phyloP scores from a whole-genome alignment of 2,329 filamentous ascomycete genomes.

The Colletotrichum liaoningense region DNA sequence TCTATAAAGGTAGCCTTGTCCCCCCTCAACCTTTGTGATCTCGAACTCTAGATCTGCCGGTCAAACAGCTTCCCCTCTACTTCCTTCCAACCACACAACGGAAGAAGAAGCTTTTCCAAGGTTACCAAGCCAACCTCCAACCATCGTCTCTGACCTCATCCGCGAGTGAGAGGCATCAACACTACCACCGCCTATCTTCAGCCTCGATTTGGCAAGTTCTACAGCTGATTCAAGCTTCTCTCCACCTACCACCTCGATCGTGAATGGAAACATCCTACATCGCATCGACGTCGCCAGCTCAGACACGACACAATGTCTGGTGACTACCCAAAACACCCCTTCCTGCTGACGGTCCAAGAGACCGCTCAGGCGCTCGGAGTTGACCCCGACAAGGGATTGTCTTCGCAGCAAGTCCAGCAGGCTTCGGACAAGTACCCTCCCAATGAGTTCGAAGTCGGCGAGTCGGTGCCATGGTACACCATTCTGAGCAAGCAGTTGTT shows the following conservation, averaged over 20 bases:
- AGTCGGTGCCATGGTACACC: constrained; percentile 76
- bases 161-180: neutral
- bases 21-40: constrained; percentile 3
- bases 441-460: constrained; percentile 78
- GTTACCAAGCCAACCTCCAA: constrained; percentile 24
- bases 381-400: constrained; percentile 75
- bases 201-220: neutral
- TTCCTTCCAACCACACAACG: constrained; percentile 14
- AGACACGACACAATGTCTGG: constrained; percentile 51
- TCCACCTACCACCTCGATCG: neutral
- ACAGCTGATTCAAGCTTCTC: neutral
- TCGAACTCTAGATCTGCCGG: constrained; percentile 9
- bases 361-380: constrained; percentile 72
- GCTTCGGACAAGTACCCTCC: constrained; percentile 70
- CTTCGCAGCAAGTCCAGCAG: constrained; percentile 66
- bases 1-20: constrained; percentile 35
- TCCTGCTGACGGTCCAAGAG: constrained; percentile 70
- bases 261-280: constrained; percentile 20
- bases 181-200: neutral
- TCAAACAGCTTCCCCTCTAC: constrained; percentile 4
- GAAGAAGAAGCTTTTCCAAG: constrained; percentile 20
- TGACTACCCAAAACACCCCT: constrained; percentile 66
- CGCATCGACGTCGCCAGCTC: constrained; percentile 19
- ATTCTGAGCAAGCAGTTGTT: constrained; percentile 79
- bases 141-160: constrained; percentile 16